Conservation (phyloP, 768 basidiomycete species). For the Phallus indusiatus region DNA sequence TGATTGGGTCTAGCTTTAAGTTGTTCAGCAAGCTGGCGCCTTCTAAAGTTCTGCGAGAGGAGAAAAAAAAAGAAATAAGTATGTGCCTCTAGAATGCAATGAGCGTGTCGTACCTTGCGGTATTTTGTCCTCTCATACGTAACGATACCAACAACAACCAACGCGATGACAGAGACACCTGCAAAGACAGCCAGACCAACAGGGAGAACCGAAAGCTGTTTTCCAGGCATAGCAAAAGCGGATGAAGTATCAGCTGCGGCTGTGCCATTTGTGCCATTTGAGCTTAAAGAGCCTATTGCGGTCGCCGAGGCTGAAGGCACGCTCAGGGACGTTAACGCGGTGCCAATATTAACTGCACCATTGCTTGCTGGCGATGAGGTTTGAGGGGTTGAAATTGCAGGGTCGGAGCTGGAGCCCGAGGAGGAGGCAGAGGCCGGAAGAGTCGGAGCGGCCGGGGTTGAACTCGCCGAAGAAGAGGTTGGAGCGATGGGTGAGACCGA, state of each 20-base stretch:
- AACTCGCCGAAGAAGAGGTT: not conserved
- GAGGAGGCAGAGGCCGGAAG: slow-evolving; percentile 10
- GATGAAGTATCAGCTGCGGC: not conserved
- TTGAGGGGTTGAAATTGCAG: not conserved
- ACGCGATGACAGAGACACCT: slow-evolving; percentile 74
- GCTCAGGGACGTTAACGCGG: not conserved
- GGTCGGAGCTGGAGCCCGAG: slow-evolving; percentile 3
- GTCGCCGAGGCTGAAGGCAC: slow-evolving; percentile 1
- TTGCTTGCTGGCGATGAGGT: not conserved
- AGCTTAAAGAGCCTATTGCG: not conserved
- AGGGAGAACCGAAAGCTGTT: slow-evolving; percentile 63
- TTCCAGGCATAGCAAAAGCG: slow-evolving; percentile 56
- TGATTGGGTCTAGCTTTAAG: not conserved
- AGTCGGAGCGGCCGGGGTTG: not conserved
- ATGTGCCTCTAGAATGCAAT: too few relatives aligned
- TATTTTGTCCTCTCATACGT: slow-evolving; percentile 84
- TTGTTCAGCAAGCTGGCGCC: not conserved
- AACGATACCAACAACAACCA: slow-evolving; percentile 75
- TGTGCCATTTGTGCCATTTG: not conserved
- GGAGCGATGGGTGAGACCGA: not conserved
- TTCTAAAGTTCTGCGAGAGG: not conserved
- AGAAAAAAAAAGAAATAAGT: not conserved
- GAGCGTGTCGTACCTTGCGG: slow-evolving; percentile 63
- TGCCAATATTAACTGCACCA: not conserved
- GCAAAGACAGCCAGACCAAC: slow-evolving; percentile 79